Percentiles rank a stretch among this genome's conserved stretches.
These are phyloP conservation scores for Globisporangium rhizosaccharum DNA, from an alignment of 352 stramenopile species.

Conservation along the genomic window DNA sequence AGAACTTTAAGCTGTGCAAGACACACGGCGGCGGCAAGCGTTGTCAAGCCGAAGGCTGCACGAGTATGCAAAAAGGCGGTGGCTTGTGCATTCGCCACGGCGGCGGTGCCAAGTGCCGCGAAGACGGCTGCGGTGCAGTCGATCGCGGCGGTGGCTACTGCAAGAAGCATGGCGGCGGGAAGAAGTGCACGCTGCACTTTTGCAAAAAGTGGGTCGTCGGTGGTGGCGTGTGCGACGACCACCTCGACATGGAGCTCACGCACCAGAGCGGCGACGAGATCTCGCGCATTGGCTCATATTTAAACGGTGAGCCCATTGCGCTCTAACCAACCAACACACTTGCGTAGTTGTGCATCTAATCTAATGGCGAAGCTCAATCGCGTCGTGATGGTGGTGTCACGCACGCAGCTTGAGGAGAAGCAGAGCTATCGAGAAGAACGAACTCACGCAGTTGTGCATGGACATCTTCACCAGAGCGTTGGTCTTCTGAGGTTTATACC, in stretches of 20 bases:
- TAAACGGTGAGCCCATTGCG: slow-evolving; percentile 58
- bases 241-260: slow-evolving; percentile 59
- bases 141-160: slow-evolving; percentile 80
- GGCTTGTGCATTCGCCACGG: slow-evolving; percentile 82
- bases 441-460: too few species aligned
- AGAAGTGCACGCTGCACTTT: slow-evolving; percentile 61
- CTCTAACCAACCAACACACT: slow-evolving; percentile 22
- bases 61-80: slow-evolving; percentile 82
- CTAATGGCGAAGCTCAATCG: too few species aligned
- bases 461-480: too few species aligned
- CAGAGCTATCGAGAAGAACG: too few species aligned
- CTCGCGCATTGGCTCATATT: slow-evolving; percentile 58
- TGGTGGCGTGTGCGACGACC: slow-evolving; percentile 64
- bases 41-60: slow-evolving; percentile 67
- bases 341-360: too few species aligned
- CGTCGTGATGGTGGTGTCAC: too few species aligned
- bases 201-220: slow-evolving; percentile 82
- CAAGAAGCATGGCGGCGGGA: slow-evolving; percentile 79
- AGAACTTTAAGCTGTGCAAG: slow-evolving; percentile 83
- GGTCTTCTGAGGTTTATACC: too few species aligned
- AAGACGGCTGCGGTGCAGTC: slow-evolving; percentile 54
- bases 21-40: slow-evolving; percentile 71
- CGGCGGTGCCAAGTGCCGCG: slow-evolving; percentile 68
- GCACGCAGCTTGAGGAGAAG: too few species aligned
- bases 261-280: slow-evolving; percentile 48